Evolutionary conservation across 2,329 filamentous ascomycete genomes (phyloP).

Genomic region (Arthrinium puccinioides): DNA sequence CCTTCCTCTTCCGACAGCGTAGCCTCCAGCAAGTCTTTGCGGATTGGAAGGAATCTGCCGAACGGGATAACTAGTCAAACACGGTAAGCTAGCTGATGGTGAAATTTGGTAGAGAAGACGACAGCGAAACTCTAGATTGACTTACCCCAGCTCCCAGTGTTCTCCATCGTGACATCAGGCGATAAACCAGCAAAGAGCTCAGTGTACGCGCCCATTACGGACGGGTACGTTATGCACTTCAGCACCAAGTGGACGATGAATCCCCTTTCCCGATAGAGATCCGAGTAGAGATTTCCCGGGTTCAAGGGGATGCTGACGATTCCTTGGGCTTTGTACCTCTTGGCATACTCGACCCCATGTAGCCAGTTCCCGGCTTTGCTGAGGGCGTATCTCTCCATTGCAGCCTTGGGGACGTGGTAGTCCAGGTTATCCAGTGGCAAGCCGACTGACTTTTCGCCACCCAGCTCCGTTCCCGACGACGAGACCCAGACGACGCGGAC

Average conservation of each 20-base stretch:
- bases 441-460: too few relatives aligned
- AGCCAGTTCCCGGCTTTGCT: conserved; percentile 22
- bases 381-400: conserved; percentile 16
- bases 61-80: background rate
- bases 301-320: conserved; percentile 17
- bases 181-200: conserved; percentile 32
- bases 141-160: conserved; percentile 20
- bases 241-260: conserved; percentile 4
- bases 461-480: conserved; percentile 16
- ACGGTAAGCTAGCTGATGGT: background rate
- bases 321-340: conserved; percentile 13
- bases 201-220: conserved; percentile 30
- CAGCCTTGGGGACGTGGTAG: conserved; percentile 13
- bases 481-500: conserved; percentile 23
- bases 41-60: conserved; percentile 11
- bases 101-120: background rate
- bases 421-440: background rate
- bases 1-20: conserved; percentile 25
- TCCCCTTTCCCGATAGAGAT: conserved; percentile 15
- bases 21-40: conserved; percentile 23
- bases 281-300: conserved; percentile 19
- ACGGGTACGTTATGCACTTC: conserved; percentile 7
- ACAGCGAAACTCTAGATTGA: background rate
- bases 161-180: conserved; percentile 24
- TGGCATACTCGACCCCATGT: conserved; percentile 19